phyloP scores from a whole-genome alignment of 1,139 yeast species.

The Candida tunisiensis region DNA sequence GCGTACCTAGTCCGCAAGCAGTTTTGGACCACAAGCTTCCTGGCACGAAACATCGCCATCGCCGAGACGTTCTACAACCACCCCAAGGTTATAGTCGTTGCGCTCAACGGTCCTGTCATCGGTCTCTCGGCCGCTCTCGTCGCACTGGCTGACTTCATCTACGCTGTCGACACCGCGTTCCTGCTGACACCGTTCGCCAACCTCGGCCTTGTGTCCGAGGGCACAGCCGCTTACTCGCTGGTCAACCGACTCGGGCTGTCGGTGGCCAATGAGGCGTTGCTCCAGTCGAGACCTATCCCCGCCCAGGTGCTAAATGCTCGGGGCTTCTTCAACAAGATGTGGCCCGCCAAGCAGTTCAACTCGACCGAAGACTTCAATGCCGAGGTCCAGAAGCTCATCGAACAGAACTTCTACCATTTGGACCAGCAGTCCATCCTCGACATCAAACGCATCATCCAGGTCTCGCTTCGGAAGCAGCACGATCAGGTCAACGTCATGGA shows the following conservation, averaged over 20 bases:
- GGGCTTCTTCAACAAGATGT: slow-evolving; percentile 49
- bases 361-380: slow-evolving; percentile 46
- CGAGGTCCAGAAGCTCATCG: slow-evolving; percentile 30
- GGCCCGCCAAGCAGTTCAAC: slow-evolving; percentile 25
- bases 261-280: slow-evolving; percentile 54
- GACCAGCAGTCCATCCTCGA: slow-evolving; percentile 34
- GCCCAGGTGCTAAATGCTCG: slow-evolving; percentile 39
- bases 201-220: slow-evolving; percentile 75
- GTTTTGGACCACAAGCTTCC: slow-evolving; percentile 42
- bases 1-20: slow-evolving; percentile 15
- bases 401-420: slow-evolving; percentile 22
- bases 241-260: slow-evolving; percentile 60
- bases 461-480: slow-evolving; percentile 22
- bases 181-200: slow-evolving; percentile 66
- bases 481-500: slow-evolving; percentile 45
- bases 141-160: slow-evolving; percentile 59
- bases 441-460: slow-evolving; percentile 23
- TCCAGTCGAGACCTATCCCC: slow-evolving; percentile 48
- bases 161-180: slow-evolving; percentile 48
- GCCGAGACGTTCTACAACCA: slow-evolving; percentile 60
- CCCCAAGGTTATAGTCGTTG: slow-evolving; percentile 53
- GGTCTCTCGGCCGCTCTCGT: slow-evolving; percentile 68
- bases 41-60: slow-evolving; percentile 52
- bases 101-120: slow-evolving; percentile 77
- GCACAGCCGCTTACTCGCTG: slow-evolving; percentile 56